Conservation (phyloP, 2,329 filamentous ascomycete species). For the Fusarium marasasianum region DNA sequence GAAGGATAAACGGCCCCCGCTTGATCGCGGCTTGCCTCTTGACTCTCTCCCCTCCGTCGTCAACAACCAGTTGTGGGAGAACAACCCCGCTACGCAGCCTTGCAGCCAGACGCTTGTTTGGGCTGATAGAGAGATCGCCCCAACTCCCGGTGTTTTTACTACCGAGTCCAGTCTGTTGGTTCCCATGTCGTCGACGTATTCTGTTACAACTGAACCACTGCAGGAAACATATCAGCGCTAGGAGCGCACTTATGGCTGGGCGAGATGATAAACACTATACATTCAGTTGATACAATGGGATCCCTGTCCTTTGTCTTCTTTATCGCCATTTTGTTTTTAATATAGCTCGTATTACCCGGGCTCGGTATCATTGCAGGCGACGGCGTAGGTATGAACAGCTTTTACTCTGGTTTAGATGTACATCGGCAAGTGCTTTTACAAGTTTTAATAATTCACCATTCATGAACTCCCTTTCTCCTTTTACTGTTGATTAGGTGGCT, state of each 20-base stretch:
- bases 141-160: background rate
- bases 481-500: background rate
- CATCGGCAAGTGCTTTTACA: constrained; percentile 3
- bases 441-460: constrained; percentile 1
- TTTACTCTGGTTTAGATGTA: constrained; percentile 5
- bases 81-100: background rate
- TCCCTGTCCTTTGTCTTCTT: background rate
- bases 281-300: background rate
- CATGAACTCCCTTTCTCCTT: background rate
- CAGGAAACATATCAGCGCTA: constrained; percentile 41
- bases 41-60: constrained; percentile 22
- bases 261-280: background rate
- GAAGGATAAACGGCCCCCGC: background rate
- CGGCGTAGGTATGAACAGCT: constrained; percentile 20
- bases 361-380: constrained; percentile 31
- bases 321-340: constrained; percentile 7
- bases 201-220: constrained; percentile 41
- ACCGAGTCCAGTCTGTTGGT: constrained; percentile 7
- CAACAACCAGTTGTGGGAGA: constrained; percentile 21
- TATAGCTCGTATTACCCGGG: background rate
- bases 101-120: constrained; percentile 43
- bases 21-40: constrained; percentile 14
- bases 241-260: constrained; percentile 31
- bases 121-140: constrained; percentile 37
- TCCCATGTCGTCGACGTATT: constrained; percentile 19